Base-by-base conservation (phyloP, 768 basidiomycete species). In the Boletus sp. region DNA sequence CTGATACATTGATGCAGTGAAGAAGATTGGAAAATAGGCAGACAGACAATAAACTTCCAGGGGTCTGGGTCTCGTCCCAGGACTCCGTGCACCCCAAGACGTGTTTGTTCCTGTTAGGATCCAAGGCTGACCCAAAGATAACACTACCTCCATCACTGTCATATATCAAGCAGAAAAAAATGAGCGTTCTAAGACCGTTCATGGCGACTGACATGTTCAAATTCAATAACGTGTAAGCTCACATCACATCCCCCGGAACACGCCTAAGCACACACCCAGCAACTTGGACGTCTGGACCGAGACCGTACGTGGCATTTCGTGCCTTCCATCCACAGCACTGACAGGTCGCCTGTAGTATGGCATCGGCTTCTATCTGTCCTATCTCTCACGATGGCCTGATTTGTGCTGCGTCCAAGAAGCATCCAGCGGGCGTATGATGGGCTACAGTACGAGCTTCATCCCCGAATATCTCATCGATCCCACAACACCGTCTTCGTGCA, bases 271-370 rank as follows among this genome's bases (percentile, higher is more conserved):
- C 54, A 52, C 43, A 7, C 47, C 1, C 70, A 93, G 92, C 56
- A 98, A 99, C 72, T 74, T 96, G 65, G 96, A 98, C 70, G 77
- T 94, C 42, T 98, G 93, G 93, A 98, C 97, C 42, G 96, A 98
- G 74, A 98, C 97, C 21, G 95, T 93, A 63, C 65, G 85, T 74
- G 25, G 7, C 6, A 15, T 50, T 6, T 5, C 49, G 21, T 35
- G 14, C 15, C 19, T 27, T 29, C 39, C 17, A 35, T 47, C 21
- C 37, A 15, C 46, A 19, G 4, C 47, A n/a, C 49, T 57, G 27
- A 62, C 53, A 30, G 19, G 9, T 32, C 44, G 32, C 37, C 5
- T 46, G 5, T 17, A 95, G 90, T 98, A 94, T 70, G 86, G 87
- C 45, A 87, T 92, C 63, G 81, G 80, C 23, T 97, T 96, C 70